Conservation (phyloP, 345 rosid species). For the Moricandia arvensis region DNA sequence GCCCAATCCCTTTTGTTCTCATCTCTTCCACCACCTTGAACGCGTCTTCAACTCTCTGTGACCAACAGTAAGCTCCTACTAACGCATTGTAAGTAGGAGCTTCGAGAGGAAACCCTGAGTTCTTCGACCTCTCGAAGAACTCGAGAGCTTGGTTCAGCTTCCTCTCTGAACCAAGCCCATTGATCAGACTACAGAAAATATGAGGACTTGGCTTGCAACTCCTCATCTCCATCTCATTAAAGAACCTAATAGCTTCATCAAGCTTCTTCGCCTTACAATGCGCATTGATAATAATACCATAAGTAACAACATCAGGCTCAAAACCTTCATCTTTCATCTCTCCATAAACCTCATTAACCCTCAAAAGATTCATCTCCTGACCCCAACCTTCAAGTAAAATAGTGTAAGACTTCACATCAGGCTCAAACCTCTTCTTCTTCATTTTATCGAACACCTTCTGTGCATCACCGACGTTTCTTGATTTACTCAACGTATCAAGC, state of each 20-base stretch:
- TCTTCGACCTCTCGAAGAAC: conserved; percentile 58
- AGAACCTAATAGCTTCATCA: conserved; percentile 54
- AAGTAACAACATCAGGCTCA: conserved; percentile 73
- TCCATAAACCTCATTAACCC: conserved; percentile 58
- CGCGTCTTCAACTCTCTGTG: conserved; percentile 53
- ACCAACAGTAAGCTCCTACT: conserved; percentile 75
- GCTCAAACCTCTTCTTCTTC: conserved; percentile 58
- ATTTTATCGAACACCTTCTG: conserved; percentile 85
- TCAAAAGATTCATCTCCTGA: conserved; percentile 55
- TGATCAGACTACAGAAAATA: conserved; percentile 70
- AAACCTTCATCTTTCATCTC: conserved; percentile 83
- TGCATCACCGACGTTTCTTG: conserved; percentile 65
- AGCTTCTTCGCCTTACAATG: conserved; percentile 61
- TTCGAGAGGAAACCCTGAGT: conserved; percentile 57
- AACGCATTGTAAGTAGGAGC: conserved; percentile 81
- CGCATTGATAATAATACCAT: conserved; percentile 70
- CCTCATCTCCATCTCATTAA: conserved; percentile 61
- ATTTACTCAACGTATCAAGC: conserved; percentile 64
- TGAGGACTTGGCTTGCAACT: conserved; percentile 68
- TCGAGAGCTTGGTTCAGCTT: conserved; percentile 59
- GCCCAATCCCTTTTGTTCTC: conserved; percentile 54
- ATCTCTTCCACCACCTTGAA: conserved; percentile 63
- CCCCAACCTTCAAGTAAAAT: conserved; percentile 91
- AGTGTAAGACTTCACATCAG: conserved; percentile 70
- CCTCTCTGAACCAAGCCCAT: conserved; percentile 71